Evolutionary conservation across 352 stramenopile genomes (phyloP), one percentile per base, ranked within the genome.

Genomic region (Phytophthora macrochlamydospora): DNA sequence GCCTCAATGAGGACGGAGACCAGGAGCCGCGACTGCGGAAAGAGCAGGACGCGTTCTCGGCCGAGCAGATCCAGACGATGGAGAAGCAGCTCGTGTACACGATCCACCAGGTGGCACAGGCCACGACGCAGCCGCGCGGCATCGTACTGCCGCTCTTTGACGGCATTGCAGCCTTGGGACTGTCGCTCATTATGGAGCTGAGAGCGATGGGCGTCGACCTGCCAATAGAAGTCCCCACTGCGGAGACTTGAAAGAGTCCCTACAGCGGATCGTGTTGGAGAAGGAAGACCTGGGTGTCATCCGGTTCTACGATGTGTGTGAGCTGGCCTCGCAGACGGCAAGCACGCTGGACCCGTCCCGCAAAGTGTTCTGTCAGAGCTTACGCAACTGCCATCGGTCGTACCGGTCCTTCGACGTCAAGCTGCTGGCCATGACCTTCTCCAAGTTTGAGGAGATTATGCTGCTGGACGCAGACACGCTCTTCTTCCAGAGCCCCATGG

Each of bases 371-470:
- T 91, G 83, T 38, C 52, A 79, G 37, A 73, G 68, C 14, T 33
- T 90, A 4, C 54, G 62, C 24, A 64, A 76, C 29, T 91, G 83
- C 57, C 68, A 87, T 18, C 56, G 68, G 2, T 57, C 61, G 2
- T 90, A 81, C 48, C 70, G 78, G 4, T 78, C 60, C 3, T 89
- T 89, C 51, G 71, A 87, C 31, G 75, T 91, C 58, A 89, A 89
- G 64, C 24, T 88, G 45, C 62, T 91, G 12, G 65, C 80, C n/a
- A 46, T 93, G 44, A 54, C 85, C n/a, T 87, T 81, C 58, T 91
- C 85, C 8, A 73, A 68, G n/a, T 93, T 93, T 37, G 67, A 82
- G 29, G 76, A 93, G 62, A 50, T 93, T 32, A 87, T 93, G 82
- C 59, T 93, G 45, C 51, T 93, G 48, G 85, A 90, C 64, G 82